Percentiles rank a stretch among this genome's conserved stretches.
These are phyloP conservation scores for Globisporangium lucens DNA, from an alignment of 352 stramenopile genomes.

Conservation along the genomic window DNA sequence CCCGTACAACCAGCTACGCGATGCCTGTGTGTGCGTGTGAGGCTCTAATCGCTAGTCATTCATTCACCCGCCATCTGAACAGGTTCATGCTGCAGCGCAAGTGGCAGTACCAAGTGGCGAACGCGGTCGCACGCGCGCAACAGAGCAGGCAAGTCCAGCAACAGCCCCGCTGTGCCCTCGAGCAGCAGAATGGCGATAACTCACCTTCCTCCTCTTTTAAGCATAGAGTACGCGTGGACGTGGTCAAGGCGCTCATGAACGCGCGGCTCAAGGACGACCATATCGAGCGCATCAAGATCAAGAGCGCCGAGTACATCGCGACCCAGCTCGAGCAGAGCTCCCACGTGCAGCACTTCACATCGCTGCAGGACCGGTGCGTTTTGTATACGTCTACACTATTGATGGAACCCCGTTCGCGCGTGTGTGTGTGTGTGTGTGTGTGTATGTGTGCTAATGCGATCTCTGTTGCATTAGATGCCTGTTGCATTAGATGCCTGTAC, in stretches of 20 bases:
- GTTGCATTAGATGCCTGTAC: constrained; percentile 50
- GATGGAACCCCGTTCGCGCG: not conserved
- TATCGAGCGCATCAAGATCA: constrained; percentile 63
- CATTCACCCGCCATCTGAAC: not conserved
- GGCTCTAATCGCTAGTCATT: not conserved
- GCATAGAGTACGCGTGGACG: constrained; percentile 67
- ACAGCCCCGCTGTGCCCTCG: constrained; percentile 39
- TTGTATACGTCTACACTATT: not conserved
- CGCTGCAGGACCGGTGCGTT: constrained; percentile 57
- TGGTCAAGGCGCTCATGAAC: constrained; percentile 66
- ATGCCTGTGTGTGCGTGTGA: not conserved
- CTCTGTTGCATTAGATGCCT: constrained; percentile 39
- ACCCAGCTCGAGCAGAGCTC: constrained; percentile 54
- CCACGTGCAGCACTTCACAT: constrained; percentile 30
- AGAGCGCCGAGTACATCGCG: constrained; percentile 56
- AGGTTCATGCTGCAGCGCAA: constrained; percentile 64
- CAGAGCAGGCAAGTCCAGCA: constrained; percentile 33
- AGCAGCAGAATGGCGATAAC: constrained; percentile 28
- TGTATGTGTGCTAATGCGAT: not conserved
- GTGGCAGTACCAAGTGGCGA: constrained; percentile 61
- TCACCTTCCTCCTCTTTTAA: constrained; percentile 25
- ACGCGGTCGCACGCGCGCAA: constrained; percentile 24
- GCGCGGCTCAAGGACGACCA: constrained; percentile 73
- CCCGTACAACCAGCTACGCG: not conserved
- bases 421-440: not conserved